Conservation (phyloP, 495 filamentous ascomycete species). For the Amniculicola lignicola region DNA sequence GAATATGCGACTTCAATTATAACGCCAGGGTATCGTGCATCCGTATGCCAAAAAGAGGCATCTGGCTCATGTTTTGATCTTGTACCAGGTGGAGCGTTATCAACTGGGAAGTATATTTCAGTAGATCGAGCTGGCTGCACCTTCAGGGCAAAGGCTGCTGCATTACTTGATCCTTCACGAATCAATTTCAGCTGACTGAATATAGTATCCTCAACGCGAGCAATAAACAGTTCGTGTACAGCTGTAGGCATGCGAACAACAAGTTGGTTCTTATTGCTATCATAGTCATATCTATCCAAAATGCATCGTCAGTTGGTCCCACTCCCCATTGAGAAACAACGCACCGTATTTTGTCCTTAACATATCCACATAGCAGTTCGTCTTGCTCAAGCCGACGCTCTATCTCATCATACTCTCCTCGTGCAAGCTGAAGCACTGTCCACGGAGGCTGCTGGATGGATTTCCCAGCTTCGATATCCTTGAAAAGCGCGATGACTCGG, state of each 20-base stretch:
- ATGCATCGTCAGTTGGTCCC: background rate
- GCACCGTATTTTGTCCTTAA: slow-evolving; percentile 18
- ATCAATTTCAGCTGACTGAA: slow-evolving; percentile 19
- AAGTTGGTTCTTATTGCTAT: background rate
- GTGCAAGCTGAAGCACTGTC: slow-evolving; percentile 22
- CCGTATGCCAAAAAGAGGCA: slow-evolving; percentile 36
- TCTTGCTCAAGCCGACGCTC: slow-evolving; percentile 25
- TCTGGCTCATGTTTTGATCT: slow-evolving; percentile 38
- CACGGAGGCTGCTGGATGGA: slow-evolving; percentile 14
- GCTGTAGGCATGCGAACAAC: slow-evolving; percentile 11
- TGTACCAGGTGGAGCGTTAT: slow-evolving; percentile 4
- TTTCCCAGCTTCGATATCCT: slow-evolving; percentile 20
- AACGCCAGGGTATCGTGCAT: slow-evolving; percentile 38
- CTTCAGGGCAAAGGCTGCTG: slow-evolving; percentile 16
- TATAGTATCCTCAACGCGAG: slow-evolving; percentile 12
- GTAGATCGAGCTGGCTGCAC: slow-evolving; percentile 18
- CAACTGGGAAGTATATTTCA: slow-evolving; percentile 15
- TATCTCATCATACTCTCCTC: slow-evolving; percentile 31
- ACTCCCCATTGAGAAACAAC: background rate
- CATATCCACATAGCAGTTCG: slow-evolving; percentile 15
- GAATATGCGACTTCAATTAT: slow-evolving; percentile 43
- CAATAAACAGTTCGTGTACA: slow-evolving; percentile 11
- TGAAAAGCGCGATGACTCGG: slow-evolving; percentile 31
- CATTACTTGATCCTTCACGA: slow-evolving; percentile 8
- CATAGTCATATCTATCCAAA: slow-evolving; percentile 7